phyloP scores from a whole-genome alignment of 192 early-diverging fungal species.

The Backusella westeae region DNA sequence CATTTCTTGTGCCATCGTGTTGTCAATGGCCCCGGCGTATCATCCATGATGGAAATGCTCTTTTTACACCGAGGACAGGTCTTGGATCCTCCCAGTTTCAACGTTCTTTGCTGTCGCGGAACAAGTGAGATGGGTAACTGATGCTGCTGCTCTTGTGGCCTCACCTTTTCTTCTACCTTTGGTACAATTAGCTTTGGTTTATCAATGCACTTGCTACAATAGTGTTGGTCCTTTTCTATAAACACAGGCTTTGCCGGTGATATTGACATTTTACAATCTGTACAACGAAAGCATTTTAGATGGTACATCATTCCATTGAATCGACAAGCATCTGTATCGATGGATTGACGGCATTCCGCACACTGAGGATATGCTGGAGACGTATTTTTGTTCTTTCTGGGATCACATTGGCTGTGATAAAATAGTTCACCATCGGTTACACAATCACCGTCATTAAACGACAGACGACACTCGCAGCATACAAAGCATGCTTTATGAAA shows the following conservation, averaged over 20 bases:
- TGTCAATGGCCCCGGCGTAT: conserved; percentile 44
- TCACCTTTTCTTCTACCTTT: not conserved
- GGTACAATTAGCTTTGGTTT: not conserved
- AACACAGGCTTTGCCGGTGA: not conserved
- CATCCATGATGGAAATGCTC: conserved; percentile 47
- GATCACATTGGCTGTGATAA: not conserved
- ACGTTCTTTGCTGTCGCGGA: conserved; percentile 34
- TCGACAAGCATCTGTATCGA: not conserved
- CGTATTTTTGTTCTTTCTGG: not conserved
- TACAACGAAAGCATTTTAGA: conserved; percentile 7
- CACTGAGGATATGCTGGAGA: not conserved
- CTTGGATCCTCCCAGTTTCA: conserved; percentile 46
- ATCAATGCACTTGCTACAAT: not conserved
- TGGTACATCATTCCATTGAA: not conserved
- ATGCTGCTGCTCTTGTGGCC: not conserved
- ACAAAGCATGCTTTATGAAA: conserved; percentile 26
- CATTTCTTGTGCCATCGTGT: conserved; percentile 58
- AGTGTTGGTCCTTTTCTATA: not conserved
- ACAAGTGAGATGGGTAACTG: conserved; percentile 22
- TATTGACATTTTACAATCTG: not conserved
- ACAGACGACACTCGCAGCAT: not conserved
- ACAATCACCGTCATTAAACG: not conserved
- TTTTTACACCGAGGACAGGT: conserved; percentile 46
- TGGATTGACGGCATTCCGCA: not conserved
- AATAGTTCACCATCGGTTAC: not conserved